Evolutionary conservation across 2,329 filamentous ascomycete species (phyloP), one percentile per base, ranked within the genome.

Genomic region (Tolypocladium album): DNA sequence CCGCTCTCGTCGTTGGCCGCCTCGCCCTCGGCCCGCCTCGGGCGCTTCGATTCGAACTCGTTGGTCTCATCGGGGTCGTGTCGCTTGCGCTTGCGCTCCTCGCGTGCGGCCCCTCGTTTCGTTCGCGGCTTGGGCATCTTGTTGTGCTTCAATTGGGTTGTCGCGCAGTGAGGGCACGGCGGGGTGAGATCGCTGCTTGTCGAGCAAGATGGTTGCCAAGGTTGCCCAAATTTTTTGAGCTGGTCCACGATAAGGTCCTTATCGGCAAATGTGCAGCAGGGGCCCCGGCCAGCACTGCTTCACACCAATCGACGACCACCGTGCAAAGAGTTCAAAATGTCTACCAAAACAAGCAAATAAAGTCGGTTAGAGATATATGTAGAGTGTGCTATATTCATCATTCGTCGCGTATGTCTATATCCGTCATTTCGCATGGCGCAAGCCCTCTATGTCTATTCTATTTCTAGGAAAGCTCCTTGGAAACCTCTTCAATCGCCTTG

Each of bases 401-500:
- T n/a, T 36, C 45, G n/a, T 50, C 22, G 38, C 17, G n/a, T 47
- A 24, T 34, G 45, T 58, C 39, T 38, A 24, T 38, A 24, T 8
- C 24, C 15, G 45, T 45, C 43, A 53, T 50, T n/a, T 12, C 55
- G 22, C 52, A 55, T 58, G 27, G 9, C 50, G 15, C 27, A 17
- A 34, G 27, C 31, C 31, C 31, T 55, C 31, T 55, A 53, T 53
- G 31, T 56, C 47, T 58, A 34, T 36, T 55, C 34, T 57, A 31
- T 2, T 31, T 13, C 36, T 38, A 47, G 6, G 55, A n/a, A 43
- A 59, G 31, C 34, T 71, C 68, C 13, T 57, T 52, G n/a, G 76
- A 78, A 24, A 79, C 76, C 60, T 77, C 75, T 61, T 80, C 74
- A n/a, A 86, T 71, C 1, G 80, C 82, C 66, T 76, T 78, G 9